Evolutionary conservation across 2,329 filamentous ascomycete species (phyloP), one percentile per base, ranked within the genome.

Genomic region (Botryosphaeria agaves): DNA sequence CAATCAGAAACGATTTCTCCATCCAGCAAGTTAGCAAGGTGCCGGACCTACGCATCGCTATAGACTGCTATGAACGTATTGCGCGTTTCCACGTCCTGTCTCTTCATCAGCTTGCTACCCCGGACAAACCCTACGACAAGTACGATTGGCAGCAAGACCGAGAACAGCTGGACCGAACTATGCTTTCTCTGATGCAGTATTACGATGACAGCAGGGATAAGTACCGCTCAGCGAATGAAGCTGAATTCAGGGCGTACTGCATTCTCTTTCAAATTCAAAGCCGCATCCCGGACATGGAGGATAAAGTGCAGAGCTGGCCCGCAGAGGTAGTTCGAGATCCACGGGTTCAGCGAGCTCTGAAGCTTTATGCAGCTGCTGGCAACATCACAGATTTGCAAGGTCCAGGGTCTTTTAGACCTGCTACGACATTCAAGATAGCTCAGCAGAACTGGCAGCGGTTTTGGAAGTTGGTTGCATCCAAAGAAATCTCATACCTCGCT

Each of bases 191-290:
- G 8, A 62, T 70, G 52, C 64, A 69, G 41, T 70, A 68, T 43
- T 73, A 72, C 46, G 59, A 70, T 43, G 62, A 71, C 43, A 63
- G 59, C 39, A 54, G 56, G 32, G 57, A 53, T 32, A 57, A 56
- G 15, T 57, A 64, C 16, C 32, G 49, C 1, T 66, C 71, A 26
- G 53, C 58, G 1, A 70, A 75, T 33, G 70, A 75, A 45, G 58
- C 65, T n/a, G 72, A 76, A 42, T 73, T 76, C 36, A 58, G 66
- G 31, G 67, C 72, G 6, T 76, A 75, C 42, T 66, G 66, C 38
- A 64, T 76, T 38, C 57, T 66, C 31, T 67, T 63, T 39, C 64
- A 63, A 33, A 64, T 66, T 29, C 57, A 62, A 33, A 59, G 64
- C 31, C 46, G 44, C 3, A 46, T 41, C 19, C 64, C 65, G 14